Evolutionary conservation across 2,329 filamentous ascomycete species (phyloP), one percentile per base, ranked within the genome.

Genomic region (Fusarium pseudonygamai): DNA sequence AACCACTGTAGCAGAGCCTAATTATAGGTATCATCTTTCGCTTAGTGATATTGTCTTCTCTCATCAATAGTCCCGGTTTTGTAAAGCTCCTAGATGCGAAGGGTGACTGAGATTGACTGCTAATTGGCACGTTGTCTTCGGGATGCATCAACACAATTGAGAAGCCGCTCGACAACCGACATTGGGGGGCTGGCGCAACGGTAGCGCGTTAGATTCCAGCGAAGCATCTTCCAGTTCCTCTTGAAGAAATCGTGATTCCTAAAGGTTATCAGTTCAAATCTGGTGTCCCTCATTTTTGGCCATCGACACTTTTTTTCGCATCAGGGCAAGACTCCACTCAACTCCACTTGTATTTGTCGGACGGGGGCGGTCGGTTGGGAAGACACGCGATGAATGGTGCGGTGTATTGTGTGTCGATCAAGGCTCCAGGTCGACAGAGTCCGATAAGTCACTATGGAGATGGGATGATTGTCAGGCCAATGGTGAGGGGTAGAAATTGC

Each of bases 251-350:
- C 50, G 50, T 32, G 32, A 57, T 7, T 62, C 59, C 59, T 62
- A 57, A 58, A 62, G 60, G 60, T 62, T 62, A 62, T 58, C 60
- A 37, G 60, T 46, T 62, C 60, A 62, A 62, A 62, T 62, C 50
- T 58, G 60, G 60, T 59, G 60, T 62, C 50, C 60, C 60, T 62
- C 50, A 62, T 46, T 45, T 58, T 58, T 62, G 10, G 4, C 15
- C 22, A 11, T 20, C 7, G 5, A 22, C n/a, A 13, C 16, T 22
- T 40, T 32, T 24, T 40, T 18, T 34, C 18, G 2, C 26, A 9
- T 16, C 16, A 57, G 18, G 30, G 18, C 7, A 36, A 16, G 55
- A 8, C 16, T 32, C 36, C 52, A 42, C 36, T 3, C 5, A 14
- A 8, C 52, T 56, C 52, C 36, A 30, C 52, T 18, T 10, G 6